Evolutionary conservation across 1,284 basidiomycete species (phyloP).

Genomic region (Polyporus tsugae): DNA sequence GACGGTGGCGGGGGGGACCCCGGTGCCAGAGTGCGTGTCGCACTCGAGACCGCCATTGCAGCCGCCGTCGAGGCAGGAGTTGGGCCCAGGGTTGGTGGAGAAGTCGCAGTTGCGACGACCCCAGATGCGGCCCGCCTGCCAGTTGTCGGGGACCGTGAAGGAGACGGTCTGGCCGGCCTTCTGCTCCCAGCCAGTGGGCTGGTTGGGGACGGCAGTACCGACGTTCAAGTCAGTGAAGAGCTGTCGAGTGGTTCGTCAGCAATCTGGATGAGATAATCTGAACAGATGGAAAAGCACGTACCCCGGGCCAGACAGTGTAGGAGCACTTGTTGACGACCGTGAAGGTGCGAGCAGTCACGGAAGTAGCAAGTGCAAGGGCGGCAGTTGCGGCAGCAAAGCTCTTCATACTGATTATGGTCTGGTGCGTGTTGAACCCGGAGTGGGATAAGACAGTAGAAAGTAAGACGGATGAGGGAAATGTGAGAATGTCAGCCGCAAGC

Average conservation of each 20-base stretch:
- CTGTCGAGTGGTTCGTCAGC: slow-evolving; percentile 19
- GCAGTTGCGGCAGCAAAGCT: slow-evolving; percentile 12
- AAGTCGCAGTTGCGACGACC: slow-evolving; percentile 57
- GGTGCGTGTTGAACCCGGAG: background rate
- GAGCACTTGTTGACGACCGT: slow-evolving; percentile 34
- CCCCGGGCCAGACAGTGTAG: slow-evolving; percentile 32
- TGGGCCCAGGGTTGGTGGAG: slow-evolving; percentile 47
- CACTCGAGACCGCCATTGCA: slow-evolving; percentile 58
- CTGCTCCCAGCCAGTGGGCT: slow-evolving; percentile 47
- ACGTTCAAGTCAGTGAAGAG: slow-evolving; percentile 45
- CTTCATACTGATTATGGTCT: slow-evolving; percentile 14
- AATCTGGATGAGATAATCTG: too few relatives aligned
- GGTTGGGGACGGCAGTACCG: slow-evolving; percentile 39
- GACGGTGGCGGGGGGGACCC: slow-evolving; percentile 53
- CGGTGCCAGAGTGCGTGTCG: slow-evolving; percentile 48
- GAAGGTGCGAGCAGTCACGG: slow-evolving; percentile 27
- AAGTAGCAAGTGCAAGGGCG: slow-evolving; percentile 16
- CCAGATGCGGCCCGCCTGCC: slow-evolving; percentile 51
- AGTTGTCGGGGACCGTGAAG: slow-evolving; percentile 48
- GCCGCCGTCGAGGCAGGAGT: slow-evolving; percentile 52
- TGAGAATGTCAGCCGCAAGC: background rate
- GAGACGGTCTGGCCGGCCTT: slow-evolving; percentile 40
- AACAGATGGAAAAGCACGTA: slow-evolving; percentile 6
- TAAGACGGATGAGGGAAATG: background rate
- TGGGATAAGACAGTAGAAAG: background rate